Percentiles rank a stretch among this genome's conserved stretches.
Conservation (phyloP, 2,329 filamentous ascomycete genomes). For the Fusarium anthophilum region DNA sequence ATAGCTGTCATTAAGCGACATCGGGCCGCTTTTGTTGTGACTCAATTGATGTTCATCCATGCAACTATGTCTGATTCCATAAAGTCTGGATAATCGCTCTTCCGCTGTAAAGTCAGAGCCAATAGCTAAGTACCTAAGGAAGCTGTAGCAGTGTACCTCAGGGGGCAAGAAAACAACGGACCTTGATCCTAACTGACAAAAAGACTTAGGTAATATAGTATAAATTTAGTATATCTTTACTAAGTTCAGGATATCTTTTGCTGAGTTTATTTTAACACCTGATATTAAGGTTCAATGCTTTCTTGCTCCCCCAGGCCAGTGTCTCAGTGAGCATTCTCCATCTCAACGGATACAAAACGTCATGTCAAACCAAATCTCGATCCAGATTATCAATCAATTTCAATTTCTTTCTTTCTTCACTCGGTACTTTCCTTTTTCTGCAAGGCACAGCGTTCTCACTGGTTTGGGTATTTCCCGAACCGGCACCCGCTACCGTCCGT, state of each 20-base stretch:
- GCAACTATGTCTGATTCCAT: not conserved
- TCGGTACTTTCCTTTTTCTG: constrained; percentile 13
- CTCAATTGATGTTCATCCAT: constrained; percentile 5
- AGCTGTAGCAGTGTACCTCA: no score
- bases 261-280: no score
- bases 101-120: constrained; percentile 3
- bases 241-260: no score
- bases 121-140: no score
- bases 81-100: constrained; percentile 34
- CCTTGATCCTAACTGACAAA: no score
- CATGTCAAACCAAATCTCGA: constrained; percentile 5
- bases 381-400: constrained; percentile 11
- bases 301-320: no score
- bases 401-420: not conserved
- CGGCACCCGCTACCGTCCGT: constrained; percentile 26
- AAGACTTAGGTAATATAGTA: no score
- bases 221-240: no score
- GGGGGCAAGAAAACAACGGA: no score
- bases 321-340: not conserved
- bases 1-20: constrained; percentile 15
- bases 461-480: not conserved
- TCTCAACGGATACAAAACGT: constrained; percentile 5
- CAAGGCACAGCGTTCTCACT: constrained; percentile 20
- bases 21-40: constrained; percentile 23
- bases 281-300: no score